Evolutionary conservation across 2,329 filamentous ascomycete genomes (phyloP).

Genomic region (Metarhizium brunneum): DNA sequence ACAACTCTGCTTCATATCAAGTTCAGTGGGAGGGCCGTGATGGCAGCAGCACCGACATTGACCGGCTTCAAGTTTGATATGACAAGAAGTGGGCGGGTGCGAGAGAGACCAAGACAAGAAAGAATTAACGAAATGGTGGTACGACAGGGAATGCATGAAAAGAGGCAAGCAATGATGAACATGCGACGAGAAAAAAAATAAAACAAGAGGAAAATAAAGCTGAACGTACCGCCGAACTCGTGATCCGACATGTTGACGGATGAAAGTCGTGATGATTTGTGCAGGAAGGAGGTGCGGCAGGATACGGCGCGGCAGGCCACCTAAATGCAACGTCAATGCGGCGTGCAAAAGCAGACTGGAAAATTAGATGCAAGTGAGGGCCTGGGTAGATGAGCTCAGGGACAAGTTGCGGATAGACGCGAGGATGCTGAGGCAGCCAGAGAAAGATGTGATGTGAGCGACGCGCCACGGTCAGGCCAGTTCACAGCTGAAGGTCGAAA

Average conservation of each 20-base stretch:
- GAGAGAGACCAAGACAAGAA: neutral
- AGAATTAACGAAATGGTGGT: neutral
- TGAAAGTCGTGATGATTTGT: neutral
- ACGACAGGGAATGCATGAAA: neutral
- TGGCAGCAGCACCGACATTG: neutral
- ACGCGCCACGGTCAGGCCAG: neutral
- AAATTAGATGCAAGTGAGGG: too few species aligned
- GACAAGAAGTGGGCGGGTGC: slow-evolving; percentile 2
- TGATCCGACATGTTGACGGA: slow-evolving; percentile 50
- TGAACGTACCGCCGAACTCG: slow-evolving; percentile 47
- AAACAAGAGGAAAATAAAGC: too few species aligned
- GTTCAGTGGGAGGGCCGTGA: neutral
- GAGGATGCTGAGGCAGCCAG: neutral
- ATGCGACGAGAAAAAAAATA: neutral
- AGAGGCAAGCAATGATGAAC: neutral
- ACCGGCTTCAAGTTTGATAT: neutral
- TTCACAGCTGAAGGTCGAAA: neutral
- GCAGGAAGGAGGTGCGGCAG: too few species aligned
- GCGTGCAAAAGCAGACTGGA: neutral
- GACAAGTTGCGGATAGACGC: neutral
- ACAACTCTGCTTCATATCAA: neutral
- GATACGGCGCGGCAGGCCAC: too few species aligned
- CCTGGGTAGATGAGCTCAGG: too few species aligned
- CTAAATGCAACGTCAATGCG: neutral
- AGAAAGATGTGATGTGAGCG: neutral